Percentiles rank a stretch among this genome's conserved stretches.
Conservation (phyloP, 495 filamentous ascomycete genomes). For the Cetradonia linearis region DNA sequence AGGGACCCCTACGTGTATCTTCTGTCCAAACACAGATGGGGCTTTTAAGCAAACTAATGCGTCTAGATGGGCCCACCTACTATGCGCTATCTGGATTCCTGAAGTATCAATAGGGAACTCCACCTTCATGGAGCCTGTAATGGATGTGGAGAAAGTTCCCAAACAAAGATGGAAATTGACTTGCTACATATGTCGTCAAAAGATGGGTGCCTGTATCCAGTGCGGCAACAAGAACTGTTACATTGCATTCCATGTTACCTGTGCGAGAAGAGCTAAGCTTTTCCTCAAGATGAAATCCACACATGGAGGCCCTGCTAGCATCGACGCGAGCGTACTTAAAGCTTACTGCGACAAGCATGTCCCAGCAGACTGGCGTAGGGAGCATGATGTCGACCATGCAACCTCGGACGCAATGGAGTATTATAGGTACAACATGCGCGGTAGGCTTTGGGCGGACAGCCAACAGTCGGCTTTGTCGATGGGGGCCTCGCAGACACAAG, state of each 20-base stretch:
- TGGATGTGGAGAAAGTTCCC: constrained; percentile 94
- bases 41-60: constrained; percentile 97
- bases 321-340: constrained; percentile 83
- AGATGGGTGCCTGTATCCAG: constrained; percentile 97
- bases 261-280: constrained; percentile 75
- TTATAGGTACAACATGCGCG: constrained; percentile 78
- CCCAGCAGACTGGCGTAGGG: constrained; percentile 75
- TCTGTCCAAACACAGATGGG: constrained; percentile 94
- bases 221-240: constrained; percentile 97
- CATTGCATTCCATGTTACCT: constrained; percentile 96
- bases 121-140: constrained; percentile 95
- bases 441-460: constrained; percentile 80
- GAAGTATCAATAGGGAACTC: constrained; percentile 93
- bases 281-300: constrained; percentile 95
- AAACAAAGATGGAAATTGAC: constrained; percentile 84
- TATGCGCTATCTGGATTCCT: constrained; percentile 97
- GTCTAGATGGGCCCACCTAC: constrained; percentile 89
- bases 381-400: constrained; percentile 65
- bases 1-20: constrained; percentile 88
- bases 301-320: constrained; percentile 64
- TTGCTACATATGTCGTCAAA: constrained; percentile 95
- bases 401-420: constrained; percentile 63
- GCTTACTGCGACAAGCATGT: constrained; percentile 96
- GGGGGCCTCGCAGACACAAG: constrained; percentile 52
- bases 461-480: constrained; percentile 76